Evolutionary conservation across 1,284 basidiomycete species (phyloP), one percentile per base, ranked within the genome.

Genomic region (Tetrapyrgos nigripes): DNA sequence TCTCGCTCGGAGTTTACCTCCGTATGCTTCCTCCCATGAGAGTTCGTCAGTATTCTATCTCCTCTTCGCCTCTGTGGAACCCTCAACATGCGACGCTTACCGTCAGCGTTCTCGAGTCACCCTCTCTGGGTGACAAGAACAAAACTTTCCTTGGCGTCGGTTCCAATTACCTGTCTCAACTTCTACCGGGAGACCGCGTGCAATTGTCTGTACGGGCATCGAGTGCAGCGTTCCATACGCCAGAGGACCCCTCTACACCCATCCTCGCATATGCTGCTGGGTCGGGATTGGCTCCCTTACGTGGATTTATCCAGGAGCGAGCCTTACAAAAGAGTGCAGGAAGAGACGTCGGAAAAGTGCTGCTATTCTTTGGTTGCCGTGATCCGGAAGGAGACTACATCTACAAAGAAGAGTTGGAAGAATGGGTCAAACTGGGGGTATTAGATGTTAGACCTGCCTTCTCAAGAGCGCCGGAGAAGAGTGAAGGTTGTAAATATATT

Each of bases 31-130:
- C 80, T 4, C 68, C 79, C 1, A 83, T 83, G 78, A 80, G 80
- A 35, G 73, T 82, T 50, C 70, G 82, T 26, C 79, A 83, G 67
- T 84, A 84, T 67, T 83, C 80, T 1, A 83, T 83, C 64, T 83
- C 83, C 3, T 83, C 81, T 1, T 82, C 82, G 0, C 82, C 82
- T 2, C 72, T 84, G 17, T 77, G 75, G 72, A 74, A 81, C 62
- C 72, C 82, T 3, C 62, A 70, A 23, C 74, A 74, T 52, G 80
- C 78, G 14, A 76, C 79, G 3, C 74, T 85, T 17, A 83, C 81
- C 9, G 68, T 83, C 61, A 79, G 77, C 57, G 79, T 83, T 28
- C 66, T 83, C 52, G 74, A 77, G 31, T 70, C 62, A 4, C 64
- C 67, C 2, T 64, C 78, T 17, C 57, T 75, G 37, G 75, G 77